A percentile compares a stretch with the other conserved stretches of the same genome.
These are phyloP conservation scores for Camelina sativa DNA, from an alignment of 345 rosid genomes.

Conservation along the genomic window DNA sequence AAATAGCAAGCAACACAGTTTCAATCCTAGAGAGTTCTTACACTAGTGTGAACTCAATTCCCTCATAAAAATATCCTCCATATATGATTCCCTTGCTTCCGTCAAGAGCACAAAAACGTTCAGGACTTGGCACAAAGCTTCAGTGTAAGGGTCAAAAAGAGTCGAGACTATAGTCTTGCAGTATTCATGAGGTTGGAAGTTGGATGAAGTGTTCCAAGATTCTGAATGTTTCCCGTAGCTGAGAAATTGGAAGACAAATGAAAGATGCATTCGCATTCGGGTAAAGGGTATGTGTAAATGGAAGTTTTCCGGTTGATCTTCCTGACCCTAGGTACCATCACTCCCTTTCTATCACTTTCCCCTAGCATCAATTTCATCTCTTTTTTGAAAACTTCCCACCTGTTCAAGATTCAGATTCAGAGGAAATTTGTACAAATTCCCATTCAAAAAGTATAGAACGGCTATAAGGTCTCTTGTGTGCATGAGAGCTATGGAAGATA, in stretches of 20 bases:
- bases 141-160: slow-evolving; percentile 30
- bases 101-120: slow-evolving; percentile 23
- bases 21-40: slow-evolving; percentile 23
- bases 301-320: slow-evolving; percentile 90
- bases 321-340: slow-evolving; percentile 75
- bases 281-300: slow-evolving; percentile 80
- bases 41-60: slow-evolving; percentile 9
- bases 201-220: slow-evolving; percentile 43
- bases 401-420: slow-evolving; percentile 46
- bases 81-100: slow-evolving; percentile 19
- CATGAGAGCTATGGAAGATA: not conserved
- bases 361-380: slow-evolving; percentile 70
- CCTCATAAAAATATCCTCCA: slow-evolving; percentile 20
- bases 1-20: slow-evolving; percentile 20
- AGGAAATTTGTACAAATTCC: not conserved
- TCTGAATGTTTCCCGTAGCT: slow-evolving; percentile 40
- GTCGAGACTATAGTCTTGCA: slow-evolving; percentile 17
- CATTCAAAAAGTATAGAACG: not conserved
- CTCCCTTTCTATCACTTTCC: slow-evolving; percentile 87
- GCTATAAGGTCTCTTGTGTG: not conserved
- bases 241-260: slow-evolving; percentile 57
- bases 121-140: slow-evolving; percentile 22
- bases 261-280: slow-evolving; percentile 79
- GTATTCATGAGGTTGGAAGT: slow-evolving; percentile 34
- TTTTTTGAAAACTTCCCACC: slow-evolving; percentile 76